Conservation (phyloP, 208 protist species). For the Acanthamoeba royreba region DNA sequence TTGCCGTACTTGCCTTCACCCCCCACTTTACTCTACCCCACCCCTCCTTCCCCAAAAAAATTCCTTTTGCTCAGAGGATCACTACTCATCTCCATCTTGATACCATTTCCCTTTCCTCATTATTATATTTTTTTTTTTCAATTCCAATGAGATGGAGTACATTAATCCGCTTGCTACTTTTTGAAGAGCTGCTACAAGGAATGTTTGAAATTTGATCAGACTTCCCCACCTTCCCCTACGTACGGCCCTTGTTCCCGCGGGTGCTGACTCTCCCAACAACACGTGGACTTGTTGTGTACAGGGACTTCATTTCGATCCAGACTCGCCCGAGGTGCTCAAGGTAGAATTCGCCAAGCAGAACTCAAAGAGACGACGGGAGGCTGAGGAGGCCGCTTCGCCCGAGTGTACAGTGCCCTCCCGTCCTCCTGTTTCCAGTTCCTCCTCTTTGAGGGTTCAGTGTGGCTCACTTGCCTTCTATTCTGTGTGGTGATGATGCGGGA, state of each 20-base stretch:
- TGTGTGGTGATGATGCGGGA: background rate
- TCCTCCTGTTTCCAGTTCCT: background rate
- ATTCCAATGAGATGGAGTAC: no score
- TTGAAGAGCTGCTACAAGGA: no score
- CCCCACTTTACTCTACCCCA: background rate
- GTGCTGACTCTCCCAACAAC: background rate
- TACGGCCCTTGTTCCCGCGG: background rate
- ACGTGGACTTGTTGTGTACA: background rate
- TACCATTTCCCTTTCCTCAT: no score
- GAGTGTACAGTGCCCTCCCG: background rate
- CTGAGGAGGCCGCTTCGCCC: background rate
- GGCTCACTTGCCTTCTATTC: background rate
- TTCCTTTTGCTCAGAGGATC: background rate
- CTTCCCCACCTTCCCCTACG: no score
- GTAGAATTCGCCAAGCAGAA: constrained; percentile 36
- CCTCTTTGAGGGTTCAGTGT: background rate
- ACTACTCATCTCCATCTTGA: no score
- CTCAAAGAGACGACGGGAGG: background rate
- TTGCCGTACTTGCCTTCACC: background rate
- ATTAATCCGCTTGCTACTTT: no score
- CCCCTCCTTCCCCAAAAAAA: background rate
- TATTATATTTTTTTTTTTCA: no score
- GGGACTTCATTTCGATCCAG: constrained; percentile 23
- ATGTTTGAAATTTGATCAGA: no score
- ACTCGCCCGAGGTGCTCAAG: background rate